phyloP scores from a whole-genome alignment of 2,329 filamentous ascomycete species.

The Neopestalotiopsis clavispora region DNA sequence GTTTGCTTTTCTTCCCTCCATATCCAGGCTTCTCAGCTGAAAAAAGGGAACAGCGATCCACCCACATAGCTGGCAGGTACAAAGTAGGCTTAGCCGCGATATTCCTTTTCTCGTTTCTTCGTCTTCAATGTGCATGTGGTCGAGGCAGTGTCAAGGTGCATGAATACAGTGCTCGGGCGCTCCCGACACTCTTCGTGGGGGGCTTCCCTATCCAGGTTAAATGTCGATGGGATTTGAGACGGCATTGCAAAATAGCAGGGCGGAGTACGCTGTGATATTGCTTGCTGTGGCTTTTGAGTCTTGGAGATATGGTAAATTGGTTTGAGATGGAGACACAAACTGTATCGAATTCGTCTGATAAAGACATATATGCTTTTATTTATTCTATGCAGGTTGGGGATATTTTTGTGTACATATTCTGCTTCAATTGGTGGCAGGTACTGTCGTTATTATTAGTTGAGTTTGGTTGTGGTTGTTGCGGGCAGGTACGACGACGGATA shows the following conservation, averaged over 20 bases:
- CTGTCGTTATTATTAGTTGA: too few relatives aligned
- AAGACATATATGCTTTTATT: neutral
- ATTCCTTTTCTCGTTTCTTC: too few relatives aligned
- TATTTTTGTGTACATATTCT: neutral
- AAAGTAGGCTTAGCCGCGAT: too few relatives aligned
- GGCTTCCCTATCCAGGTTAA: neutral
- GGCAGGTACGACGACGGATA: too few relatives aligned
- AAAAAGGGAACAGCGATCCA: neutral
- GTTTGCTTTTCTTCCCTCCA: neutral
- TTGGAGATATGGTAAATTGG: neutral
- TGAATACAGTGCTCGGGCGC: too few relatives aligned
- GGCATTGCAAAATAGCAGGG: neutral
- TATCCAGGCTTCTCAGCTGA: neutral
- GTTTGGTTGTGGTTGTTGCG: too few relatives aligned
- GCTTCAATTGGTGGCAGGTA: too few relatives aligned
- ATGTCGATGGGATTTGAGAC: neutral
- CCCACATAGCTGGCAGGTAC: too few relatives aligned
- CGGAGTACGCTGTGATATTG: neutral
- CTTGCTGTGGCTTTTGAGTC: neutral
- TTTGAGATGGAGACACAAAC: neutral
- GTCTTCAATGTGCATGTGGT: too few relatives aligned
- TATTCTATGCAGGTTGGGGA: neutral
- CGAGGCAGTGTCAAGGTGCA: neutral
- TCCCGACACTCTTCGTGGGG: neutral
- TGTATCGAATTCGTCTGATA: neutral